Evolutionary conservation across 176 grass and related monocot genomes (phyloP), one percentile per base, ranked within the genome.

Genomic region (Oryza officinalis): DNA sequence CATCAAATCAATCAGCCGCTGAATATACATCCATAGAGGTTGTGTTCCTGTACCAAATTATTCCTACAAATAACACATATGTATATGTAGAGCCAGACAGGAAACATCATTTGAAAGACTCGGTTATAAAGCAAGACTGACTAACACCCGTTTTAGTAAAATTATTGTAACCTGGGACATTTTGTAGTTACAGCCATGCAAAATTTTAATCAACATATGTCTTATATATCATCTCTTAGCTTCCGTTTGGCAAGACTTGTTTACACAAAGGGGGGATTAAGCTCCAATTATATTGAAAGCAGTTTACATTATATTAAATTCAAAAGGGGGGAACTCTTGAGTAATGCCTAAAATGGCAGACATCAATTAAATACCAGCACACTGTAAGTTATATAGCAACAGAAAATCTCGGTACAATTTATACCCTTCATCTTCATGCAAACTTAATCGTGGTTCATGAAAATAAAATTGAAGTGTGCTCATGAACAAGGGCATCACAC

Each of bases 391-490:
- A 74, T 47, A 25, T 73, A 83, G 14, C 10, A 74, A 72, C 59
- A 27, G 49, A 40, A 41, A 20, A 14, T 22, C 30, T 28, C 37
- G 6, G 49, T 30, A 28, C 0, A 32, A 75, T 52, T 45, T 28
- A 4, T 3, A 28, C 41, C 59, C 26, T 50, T 57, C 13, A 50
- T 52, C 3, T 81, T 27, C 59, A 74, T 13, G 8, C 23, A 14
- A 71, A 26, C 22, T 27, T 44, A 22, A 71, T 3, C 12, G 33
- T 41, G 22, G 3, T 50, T 52, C 33, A 11, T 69, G 25, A 30
- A 69, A 38, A 80, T n/a, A 47, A 65, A 82, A 74, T 9, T 63
- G 11, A n/a, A 22, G 13, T 78, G 9, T 27, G 63, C 38, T 71
- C n/a, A 71, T 71, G 69, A 71, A 25, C 38, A 71, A 71, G n/a